A percentile compares a stretch with the other conserved stretches of the same genome.
phyloP scores from a whole-genome alignment of 129 eudicot genomes.

The Lactuca saligna region DNA sequence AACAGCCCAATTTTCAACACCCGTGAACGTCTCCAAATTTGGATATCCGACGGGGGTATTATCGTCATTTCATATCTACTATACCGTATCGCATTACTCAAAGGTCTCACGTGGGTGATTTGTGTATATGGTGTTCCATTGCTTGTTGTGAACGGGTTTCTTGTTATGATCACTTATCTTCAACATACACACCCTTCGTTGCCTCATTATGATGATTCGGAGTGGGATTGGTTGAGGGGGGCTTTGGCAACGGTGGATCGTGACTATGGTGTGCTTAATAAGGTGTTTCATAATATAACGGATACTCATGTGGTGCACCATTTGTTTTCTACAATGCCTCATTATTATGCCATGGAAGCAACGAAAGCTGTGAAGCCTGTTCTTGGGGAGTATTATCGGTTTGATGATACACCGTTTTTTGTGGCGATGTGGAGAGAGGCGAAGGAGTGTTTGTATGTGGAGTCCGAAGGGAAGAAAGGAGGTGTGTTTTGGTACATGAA shows the following conservation, averaged over 20 bases:
- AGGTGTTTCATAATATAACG: conserved; percentile 48
- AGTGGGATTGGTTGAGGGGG: conserved; percentile 54
- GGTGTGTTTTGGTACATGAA: conserved; percentile 45
- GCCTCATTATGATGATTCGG: conserved; percentile 40
- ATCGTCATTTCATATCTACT: conserved; percentile 15
- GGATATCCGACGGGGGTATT: conserved; percentile 41
- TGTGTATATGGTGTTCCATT: conserved; percentile 40
- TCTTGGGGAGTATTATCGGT: conserved; percentile 42
- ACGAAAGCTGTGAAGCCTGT: conserved; percentile 43
- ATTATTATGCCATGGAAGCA: conserved; percentile 56
- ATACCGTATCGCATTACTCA: conserved; percentile 23
- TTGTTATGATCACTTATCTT: conserved; percentile 46
- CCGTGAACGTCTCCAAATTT: conserved; percentile 44
- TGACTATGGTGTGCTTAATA: conserved; percentile 45
- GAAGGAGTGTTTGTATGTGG: conserved; percentile 46
- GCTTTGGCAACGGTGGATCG: conserved; percentile 49
- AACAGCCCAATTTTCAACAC: conserved; percentile 44
- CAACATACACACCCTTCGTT: conserved; percentile 33
- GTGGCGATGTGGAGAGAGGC: conserved; percentile 58
- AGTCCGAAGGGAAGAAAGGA: conserved; percentile 33
- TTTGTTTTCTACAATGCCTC: conserved; percentile 50
- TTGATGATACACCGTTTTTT: conserved; percentile 41
- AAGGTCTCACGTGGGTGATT: conserved; percentile 40
- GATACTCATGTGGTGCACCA: conserved; percentile 58
- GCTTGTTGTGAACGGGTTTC: conserved; percentile 42